Evolutionary conservation across 257 asterid species (phyloP), one percentile per base, ranked within the genome.

Genomic region (Solanum dulcamara): DNA sequence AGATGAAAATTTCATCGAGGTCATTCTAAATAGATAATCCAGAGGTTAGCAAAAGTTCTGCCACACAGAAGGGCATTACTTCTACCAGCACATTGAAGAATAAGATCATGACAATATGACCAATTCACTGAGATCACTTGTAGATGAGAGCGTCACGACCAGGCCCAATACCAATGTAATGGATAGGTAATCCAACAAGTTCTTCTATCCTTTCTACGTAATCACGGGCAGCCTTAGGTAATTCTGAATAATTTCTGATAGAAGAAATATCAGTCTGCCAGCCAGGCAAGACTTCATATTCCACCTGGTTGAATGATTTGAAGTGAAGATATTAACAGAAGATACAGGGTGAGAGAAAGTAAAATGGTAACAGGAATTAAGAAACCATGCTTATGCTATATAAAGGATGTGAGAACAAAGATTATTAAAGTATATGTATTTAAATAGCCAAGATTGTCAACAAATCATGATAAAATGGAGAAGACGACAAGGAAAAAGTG

Each of bases 121-220:
- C 30, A 7, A 66, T 5, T n/a, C n/a, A n/a, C 24, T 1, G 53
- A 46, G 57, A 71, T 91, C 88, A 96, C 86, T 94, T 96, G 95
- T 96, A 95, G 83, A 96, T 94, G 30, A 96, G 97, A 70, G 99
- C 97, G 84, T 96, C 98, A 3, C 98, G 98, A 28, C 98, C 97
- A 6, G 99, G 98, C 75, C 99, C 99, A n/a, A 93, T 84, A 38
- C 99, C 99, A 46, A 96, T 94, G 92, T 96, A 96, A 91, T 95
- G 93, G 87, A 96, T 72, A 11, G 98, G 98, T 64, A 93, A 90
- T 38, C 98, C 98, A 5, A 92, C 96, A 5, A 93, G 92, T 84
- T 96, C 95, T 88, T 95, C 98, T 93, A 94, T 92, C 95, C 97
- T 91, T 87, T 95, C 96, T 33, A 96, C 93, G 24, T 93, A 96